These are phyloP conservation scores for Leccinum subtestaceum DNA, from an alignment of 768 basidiomycete species.

Conservation along the genomic window DNA sequence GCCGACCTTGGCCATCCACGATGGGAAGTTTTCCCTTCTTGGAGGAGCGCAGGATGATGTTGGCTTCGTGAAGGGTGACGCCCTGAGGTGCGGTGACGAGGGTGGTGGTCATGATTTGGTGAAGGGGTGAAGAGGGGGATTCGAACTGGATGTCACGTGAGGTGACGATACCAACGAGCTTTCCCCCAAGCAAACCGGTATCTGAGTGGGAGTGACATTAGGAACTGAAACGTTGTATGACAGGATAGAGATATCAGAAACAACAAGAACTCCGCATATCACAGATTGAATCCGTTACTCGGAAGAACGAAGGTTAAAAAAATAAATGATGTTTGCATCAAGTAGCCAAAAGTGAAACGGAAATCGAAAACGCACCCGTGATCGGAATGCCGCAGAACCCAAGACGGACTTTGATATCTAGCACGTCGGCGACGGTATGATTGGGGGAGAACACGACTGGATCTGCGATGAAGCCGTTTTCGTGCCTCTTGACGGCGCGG, in stretches of 20 bases:
- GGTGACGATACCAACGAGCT: conserved; percentile 95
- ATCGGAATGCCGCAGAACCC: conserved; percentile 98
- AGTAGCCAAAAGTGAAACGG: conserved; percentile 3
- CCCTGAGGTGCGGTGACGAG: conserved; percentile 87
- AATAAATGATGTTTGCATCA: conserved; percentile 49
- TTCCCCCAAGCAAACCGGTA: conserved; percentile 81
- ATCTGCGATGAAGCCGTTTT: conserved; percentile 97
- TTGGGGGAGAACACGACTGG: conserved; percentile 84
- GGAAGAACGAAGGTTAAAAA: conserved; percentile 88
- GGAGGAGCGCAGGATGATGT: conserved; percentile 91
- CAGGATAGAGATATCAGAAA: conserved; percentile 16
- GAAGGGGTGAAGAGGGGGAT: conserved; percentile 57
- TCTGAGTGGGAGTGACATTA: conserved; percentile 49
- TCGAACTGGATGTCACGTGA: conserved; percentile 96
- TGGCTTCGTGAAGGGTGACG: conserved; percentile 88
- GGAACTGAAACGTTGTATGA: conserved; percentile 7
- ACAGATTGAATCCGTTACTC: conserved; percentile 67
- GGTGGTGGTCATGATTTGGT: conserved; percentile 84
- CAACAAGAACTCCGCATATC: conserved; percentile 59
- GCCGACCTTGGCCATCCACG: conserved; percentile 54
- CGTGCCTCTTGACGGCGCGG: conserved; percentile 94
- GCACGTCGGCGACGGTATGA: conserved; percentile 80
- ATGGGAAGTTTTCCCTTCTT: too few species aligned
- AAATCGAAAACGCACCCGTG: conserved; percentile 67
- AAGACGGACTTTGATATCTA: conserved; percentile 86